Evolutionary conservation across 805 yeast genomes (phyloP).

Genomic region (Pichia kluyveri): DNA sequence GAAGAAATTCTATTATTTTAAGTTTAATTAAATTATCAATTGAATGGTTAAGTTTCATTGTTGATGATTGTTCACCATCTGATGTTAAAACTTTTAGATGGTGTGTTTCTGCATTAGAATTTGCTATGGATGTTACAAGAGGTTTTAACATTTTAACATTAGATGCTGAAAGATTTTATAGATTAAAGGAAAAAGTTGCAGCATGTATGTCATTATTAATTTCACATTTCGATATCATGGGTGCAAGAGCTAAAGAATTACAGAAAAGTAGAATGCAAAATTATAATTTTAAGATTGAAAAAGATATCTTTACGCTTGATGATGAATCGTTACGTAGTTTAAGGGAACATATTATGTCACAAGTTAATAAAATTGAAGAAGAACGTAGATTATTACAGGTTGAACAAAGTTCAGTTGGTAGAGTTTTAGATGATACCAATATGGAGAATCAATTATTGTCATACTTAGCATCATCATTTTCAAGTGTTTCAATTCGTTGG

Average conservation of each 20-base stretch:
- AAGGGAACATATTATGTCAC: conserved; percentile 58
- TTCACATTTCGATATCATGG: conserved; percentile 97
- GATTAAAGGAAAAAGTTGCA: conserved; percentile 74
- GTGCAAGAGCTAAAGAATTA: conserved; percentile 79
- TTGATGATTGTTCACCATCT: conserved; percentile 91
- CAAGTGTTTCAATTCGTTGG: conserved; percentile 92
- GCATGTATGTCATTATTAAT: conserved; percentile 89
- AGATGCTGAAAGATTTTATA: conserved; percentile 64
- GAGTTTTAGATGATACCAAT: conserved; percentile 81
- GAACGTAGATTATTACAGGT: conserved; percentile 34
- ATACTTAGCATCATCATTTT: conserved; percentile 78
- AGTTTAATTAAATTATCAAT: conserved; percentile 67
- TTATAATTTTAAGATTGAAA: conserved; percentile 39
- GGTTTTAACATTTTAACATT: conserved; percentile 83
- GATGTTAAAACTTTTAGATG: conserved; percentile 88
- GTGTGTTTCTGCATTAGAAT: conserved; percentile 94
- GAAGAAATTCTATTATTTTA: conserved; percentile 61
- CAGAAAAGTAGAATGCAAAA: conserved; percentile 46
- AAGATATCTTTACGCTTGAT: conserved; percentile 46
- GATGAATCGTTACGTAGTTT: conserved; percentile 47
- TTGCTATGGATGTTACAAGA: conserved; percentile 88
- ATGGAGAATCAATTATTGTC: conserved; percentile 82
- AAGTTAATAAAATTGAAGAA: conserved; percentile 55
- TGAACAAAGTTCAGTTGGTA: conserved; percentile 58
- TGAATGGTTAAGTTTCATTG: conserved; percentile 87